Conservation (phyloP, 768 basidiomycete genomes). For the Russula foetens region DNA sequence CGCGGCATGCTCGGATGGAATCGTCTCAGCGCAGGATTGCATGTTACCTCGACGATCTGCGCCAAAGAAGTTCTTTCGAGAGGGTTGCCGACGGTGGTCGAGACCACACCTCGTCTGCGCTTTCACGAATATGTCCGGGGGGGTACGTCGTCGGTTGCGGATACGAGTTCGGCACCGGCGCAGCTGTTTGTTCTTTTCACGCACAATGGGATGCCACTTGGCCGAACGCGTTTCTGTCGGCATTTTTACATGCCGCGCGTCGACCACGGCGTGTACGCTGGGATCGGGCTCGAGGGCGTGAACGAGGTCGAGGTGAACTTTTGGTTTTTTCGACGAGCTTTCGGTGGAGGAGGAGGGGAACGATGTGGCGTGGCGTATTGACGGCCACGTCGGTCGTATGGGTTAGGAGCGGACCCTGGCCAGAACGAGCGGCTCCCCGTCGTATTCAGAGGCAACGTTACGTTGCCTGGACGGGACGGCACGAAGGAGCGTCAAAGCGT, state of each 20-base stretch:
- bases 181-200: slow-evolving; percentile 63
- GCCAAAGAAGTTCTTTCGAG: slow-evolving; percentile 72
- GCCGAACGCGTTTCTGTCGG: slow-evolving; percentile 52
- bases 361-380: slow-evolving; percentile 57
- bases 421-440: slow-evolving; percentile 36
- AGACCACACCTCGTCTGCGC: slow-evolving; percentile 36
- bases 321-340: slow-evolving; percentile 51
- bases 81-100: slow-evolving; percentile 58
- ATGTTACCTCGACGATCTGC: slow-evolving; percentile 64
- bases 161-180: slow-evolving; percentile 45
- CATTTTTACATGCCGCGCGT: slow-evolving; percentile 46
- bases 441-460: slow-evolving; percentile 7
- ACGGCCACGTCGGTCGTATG: slow-evolving; percentile 49
- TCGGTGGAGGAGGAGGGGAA: slow-evolving; percentile 56
- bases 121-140: slow-evolving; percentile 32
- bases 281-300: slow-evolving; percentile 48
- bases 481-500: no score
- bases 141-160: slow-evolving; percentile 60
- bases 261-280: slow-evolving; percentile 52
- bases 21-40: slow-evolving; percentile 52
- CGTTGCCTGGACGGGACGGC: neutral
- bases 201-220: slow-evolving; percentile 48
- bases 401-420: slow-evolving; percentile 26
- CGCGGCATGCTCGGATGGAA: slow-evolving; percentile 71
- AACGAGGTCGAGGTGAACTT: slow-evolving; percentile 58